Conservation (phyloP, 1,139 yeast genomes). For the Scheffersomyces illinoinensis region DNA sequence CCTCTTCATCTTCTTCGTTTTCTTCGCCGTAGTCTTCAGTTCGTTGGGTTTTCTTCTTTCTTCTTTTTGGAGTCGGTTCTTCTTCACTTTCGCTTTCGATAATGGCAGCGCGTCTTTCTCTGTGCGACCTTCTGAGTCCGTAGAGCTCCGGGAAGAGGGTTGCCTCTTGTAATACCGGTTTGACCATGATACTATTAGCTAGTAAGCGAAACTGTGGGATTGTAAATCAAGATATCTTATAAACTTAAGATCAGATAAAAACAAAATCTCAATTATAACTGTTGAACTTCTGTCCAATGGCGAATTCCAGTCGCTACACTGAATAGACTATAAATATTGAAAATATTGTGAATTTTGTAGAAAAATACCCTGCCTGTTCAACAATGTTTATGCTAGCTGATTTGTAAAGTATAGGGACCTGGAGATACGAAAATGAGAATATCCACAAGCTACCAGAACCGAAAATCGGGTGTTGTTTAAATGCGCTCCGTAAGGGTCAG, state of each 20-base stretch:
- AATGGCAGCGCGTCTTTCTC: constrained; percentile 56
- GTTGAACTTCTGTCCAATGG: not conserved
- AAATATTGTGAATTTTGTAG: not conserved
- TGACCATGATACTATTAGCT: constrained; percentile 14
- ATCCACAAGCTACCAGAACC: not conserved
- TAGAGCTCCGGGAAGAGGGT: constrained; percentile 80
- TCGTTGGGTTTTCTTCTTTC: constrained; percentile 12
- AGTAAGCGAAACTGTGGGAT: not conserved
- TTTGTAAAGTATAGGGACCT: not conserved
- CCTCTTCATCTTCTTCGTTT: constrained; percentile 26
- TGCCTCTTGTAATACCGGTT: constrained; percentile 41
- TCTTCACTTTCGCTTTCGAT: constrained; percentile 41
- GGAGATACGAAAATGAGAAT: not conserved
- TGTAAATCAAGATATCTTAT: not conserved
- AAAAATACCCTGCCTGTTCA: not conserved
- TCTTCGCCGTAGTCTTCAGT: constrained; percentile 28
- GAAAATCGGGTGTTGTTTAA: not conserved
- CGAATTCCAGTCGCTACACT: not conserved
- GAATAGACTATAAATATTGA: not conserved
- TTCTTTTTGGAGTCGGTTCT: constrained; percentile 12
- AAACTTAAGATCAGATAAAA: not conserved
- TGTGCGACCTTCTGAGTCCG: constrained; percentile 84
- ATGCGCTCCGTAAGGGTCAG: not conserved
- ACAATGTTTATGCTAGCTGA: not conserved
- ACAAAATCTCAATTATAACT: not conserved